Conservation (phyloP, 1,139 yeast species). For the Sugiyamaella xylanicola region DNA sequence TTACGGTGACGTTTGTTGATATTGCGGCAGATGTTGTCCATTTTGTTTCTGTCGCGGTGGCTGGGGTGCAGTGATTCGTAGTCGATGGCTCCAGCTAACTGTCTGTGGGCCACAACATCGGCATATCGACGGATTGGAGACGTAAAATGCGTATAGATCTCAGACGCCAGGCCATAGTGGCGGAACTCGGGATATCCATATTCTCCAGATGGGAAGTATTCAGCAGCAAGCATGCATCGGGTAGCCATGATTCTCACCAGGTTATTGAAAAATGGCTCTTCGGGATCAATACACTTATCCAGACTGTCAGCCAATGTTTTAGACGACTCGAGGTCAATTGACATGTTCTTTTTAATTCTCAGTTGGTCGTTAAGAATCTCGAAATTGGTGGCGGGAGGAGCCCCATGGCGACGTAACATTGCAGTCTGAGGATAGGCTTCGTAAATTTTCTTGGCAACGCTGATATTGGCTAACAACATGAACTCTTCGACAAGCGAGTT, state of each 20-base stretch:
- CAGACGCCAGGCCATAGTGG: slow-evolving; percentile 97
- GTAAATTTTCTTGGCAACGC: slow-evolving; percentile 90
- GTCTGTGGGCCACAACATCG: slow-evolving; percentile 96
- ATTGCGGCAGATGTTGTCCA: slow-evolving; percentile 86
- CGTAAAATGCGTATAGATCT: slow-evolving; percentile 96
- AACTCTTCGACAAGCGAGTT: slow-evolving; percentile 97
- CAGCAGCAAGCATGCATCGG: slow-evolving; percentile 99
- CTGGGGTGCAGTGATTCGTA: slow-evolving; percentile 80
- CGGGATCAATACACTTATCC: slow-evolving; percentile 78
- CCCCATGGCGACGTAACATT: slow-evolving; percentile 89
- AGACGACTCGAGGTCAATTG: slow-evolving; percentile 80
- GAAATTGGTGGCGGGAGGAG: slow-evolving; percentile 94
- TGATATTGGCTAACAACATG: slow-evolving; percentile 95
- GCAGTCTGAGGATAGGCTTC: slow-evolving; percentile 98
- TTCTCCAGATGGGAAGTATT: slow-evolving; percentile 93
- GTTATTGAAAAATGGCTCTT: slow-evolving; percentile 91
- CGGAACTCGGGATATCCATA: slow-evolving; percentile 90
- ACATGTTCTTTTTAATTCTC: slow-evolving; percentile 71
- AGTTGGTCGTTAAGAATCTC: slow-evolving; percentile 88
- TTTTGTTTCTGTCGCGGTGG: slow-evolving; percentile 85
- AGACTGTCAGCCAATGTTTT: slow-evolving; percentile 92
- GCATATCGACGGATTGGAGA: slow-evolving; percentile 98
- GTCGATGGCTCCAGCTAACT: slow-evolving; percentile 94
- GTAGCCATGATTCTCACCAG: slow-evolving; percentile 96
- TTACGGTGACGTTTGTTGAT: slow-evolving; percentile 94